Percentiles rank a stretch among this genome's conserved stretches.
These are phyloP conservation scores for Tricholoma sp. DNA, from an alignment of 768 basidiomycete genomes.

Conservation along the genomic window DNA sequence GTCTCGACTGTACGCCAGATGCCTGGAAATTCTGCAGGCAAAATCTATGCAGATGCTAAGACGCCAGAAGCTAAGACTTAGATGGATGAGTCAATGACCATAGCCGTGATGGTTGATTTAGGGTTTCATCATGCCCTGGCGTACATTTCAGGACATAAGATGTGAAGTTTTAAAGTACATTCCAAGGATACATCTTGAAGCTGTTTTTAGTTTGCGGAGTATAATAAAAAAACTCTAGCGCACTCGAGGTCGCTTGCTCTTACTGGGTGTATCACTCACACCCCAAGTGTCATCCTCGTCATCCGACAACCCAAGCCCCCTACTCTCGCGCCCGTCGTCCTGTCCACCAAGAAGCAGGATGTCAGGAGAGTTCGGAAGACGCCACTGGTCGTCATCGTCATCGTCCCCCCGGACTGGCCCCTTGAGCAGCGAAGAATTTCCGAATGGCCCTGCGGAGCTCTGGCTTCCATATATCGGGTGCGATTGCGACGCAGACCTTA, in stretches of 20 bases:
- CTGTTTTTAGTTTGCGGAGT: neutral
- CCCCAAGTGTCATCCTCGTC: neutral
- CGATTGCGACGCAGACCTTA: constrained; percentile 2
- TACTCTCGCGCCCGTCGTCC: neutral
- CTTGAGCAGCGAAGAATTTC: constrained; percentile 3
- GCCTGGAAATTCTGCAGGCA: no score
- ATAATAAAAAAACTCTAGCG: neutral
- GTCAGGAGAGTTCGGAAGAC: constrained; percentile 40
- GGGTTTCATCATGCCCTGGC: no score
- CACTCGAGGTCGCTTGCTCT: neutral
- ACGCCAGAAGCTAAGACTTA: no score
- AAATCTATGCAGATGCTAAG: no score
- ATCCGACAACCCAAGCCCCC: neutral
- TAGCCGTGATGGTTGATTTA: no score
- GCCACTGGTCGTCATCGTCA: constrained; percentile 34
- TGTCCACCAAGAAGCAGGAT: constrained; percentile 25
- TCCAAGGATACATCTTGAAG: no score
- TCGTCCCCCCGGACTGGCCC: constrained; percentile 4
- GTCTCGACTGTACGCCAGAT: no score
- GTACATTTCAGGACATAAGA: no score
- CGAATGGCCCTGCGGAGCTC: constrained; percentile 3
- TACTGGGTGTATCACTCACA: neutral
- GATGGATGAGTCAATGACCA: no score
- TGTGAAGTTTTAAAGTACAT: no score
- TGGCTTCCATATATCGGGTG: constrained; percentile 8